A percentile compares a stretch with the other conserved stretches of the same genome.
phyloP scores from a whole-genome alignment of 805 yeast species.

The Starmerella geochares region DNA sequence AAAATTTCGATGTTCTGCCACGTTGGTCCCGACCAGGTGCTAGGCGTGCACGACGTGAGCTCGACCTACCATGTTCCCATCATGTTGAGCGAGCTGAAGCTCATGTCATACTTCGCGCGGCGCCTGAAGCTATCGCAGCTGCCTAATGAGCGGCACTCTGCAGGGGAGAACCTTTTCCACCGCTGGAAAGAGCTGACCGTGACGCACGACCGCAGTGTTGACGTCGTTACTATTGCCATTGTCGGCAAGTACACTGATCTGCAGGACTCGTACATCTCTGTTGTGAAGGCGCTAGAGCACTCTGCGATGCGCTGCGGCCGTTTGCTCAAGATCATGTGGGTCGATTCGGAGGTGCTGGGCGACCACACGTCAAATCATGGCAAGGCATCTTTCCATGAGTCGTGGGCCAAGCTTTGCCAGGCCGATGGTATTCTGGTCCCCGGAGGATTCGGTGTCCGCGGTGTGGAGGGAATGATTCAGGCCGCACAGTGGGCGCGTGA shows the following conservation, averaged over 20 bases:
- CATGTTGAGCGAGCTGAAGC: constrained; percentile 73
- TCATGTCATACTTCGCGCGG: constrained; percentile 56
- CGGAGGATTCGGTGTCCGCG: constrained; percentile 96
- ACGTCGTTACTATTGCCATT: constrained; percentile 84
- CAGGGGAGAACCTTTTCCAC: constrained; percentile 58
- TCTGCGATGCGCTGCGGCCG: constrained; percentile 82
- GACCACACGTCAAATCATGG: constrained; percentile 54
- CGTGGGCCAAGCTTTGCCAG: constrained; percentile 86
- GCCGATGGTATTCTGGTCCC: constrained; percentile 97
- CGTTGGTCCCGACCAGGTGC: constrained; percentile 95
- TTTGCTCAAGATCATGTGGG: constrained; percentile 85
- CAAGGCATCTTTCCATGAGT: constrained; percentile 77
- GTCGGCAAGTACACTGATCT: constrained; percentile 96
- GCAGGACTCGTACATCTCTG: constrained; percentile 90
- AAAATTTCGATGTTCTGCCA: constrained; percentile 99
- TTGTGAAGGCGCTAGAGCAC: constrained; percentile 91
- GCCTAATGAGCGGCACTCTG: constrained; percentile 42
- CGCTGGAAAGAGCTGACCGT: constrained; percentile 76
- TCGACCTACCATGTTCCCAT: constrained; percentile 97
- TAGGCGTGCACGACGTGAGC: constrained; percentile 93
- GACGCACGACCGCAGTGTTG: constrained; percentile 70
- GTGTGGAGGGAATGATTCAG: constrained; percentile 94
- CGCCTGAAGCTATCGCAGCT: constrained; percentile 54
- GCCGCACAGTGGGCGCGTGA: constrained; percentile 99
- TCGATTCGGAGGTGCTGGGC: constrained; percentile 79